These are phyloP conservation scores for Actinidia chinensis DNA, from an alignment of 179 eudicot species.

Conservation along the genomic window DNA sequence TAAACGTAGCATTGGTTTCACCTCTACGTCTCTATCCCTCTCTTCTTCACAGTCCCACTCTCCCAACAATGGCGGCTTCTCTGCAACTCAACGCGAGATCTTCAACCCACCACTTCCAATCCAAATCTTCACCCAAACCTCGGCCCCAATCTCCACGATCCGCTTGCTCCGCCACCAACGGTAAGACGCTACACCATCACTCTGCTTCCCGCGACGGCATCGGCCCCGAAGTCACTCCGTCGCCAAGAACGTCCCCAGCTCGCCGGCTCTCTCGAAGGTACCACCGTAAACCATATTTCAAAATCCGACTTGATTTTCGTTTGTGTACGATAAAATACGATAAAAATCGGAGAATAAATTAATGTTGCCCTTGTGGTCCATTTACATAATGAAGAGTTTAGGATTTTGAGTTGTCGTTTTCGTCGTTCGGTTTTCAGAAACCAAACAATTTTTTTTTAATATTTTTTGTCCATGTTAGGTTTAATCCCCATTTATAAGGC, in stretches of 20 bases:
- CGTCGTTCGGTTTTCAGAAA: too few species aligned
- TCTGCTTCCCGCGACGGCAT: constrained; percentile 92
- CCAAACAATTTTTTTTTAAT: too few species aligned
- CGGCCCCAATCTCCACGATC: constrained; percentile 20
- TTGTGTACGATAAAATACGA: background rate
- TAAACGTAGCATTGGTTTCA: too few species aligned
- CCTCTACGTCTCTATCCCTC: too few species aligned
- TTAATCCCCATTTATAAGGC: too few species aligned
- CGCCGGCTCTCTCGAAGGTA: constrained; percentile 73
- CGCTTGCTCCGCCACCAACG: constrained; percentile 56
- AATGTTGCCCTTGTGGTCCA: too few species aligned
- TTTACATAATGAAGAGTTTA: too few species aligned
- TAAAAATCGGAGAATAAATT: too few species aligned
- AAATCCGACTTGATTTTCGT: background rate
- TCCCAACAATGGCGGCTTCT: constrained; percentile 47
- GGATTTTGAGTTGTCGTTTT: too few species aligned
- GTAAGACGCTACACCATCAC: constrained; percentile 62
- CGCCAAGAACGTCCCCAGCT: constrained; percentile 69
- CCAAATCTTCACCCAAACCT: constrained; percentile 19
- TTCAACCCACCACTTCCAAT: constrained; percentile 19
- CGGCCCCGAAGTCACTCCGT: constrained; percentile 89
- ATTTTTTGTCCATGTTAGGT: too few species aligned
- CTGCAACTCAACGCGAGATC: constrained; percentile 29
- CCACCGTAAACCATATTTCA: background rate
- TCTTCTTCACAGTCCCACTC: background rate